phyloP scores from a whole-genome alignment of 352 stramenopile species.

The Aphanomyces cochlioides region DNA sequence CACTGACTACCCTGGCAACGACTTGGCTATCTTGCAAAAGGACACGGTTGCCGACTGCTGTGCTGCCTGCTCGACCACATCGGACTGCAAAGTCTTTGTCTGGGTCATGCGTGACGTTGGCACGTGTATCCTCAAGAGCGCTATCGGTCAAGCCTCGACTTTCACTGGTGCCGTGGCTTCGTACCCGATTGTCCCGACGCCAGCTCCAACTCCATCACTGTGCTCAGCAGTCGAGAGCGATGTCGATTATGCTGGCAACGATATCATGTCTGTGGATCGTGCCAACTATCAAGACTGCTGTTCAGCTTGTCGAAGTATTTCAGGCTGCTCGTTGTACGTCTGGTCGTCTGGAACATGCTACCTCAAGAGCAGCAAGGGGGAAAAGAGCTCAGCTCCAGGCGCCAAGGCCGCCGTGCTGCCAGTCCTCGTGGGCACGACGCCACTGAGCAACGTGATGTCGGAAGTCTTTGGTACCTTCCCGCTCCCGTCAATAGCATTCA shows the following conservation, averaged over 20 bases:
- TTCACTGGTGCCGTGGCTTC: neutral
- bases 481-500: neutral
- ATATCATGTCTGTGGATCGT: neutral
- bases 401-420: neutral
- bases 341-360: constrained; percentile 1
- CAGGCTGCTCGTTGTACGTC: constrained; percentile 16
- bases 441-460: neutral
- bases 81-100: constrained; percentile 14
- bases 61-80: constrained; percentile 29
- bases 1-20: constrained; percentile 37
- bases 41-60: constrained; percentile 32
- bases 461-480: constrained; percentile 9
- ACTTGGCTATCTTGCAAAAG: constrained; percentile 33
- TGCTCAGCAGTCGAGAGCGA: neutral
- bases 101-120: constrained; percentile 10
- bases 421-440: neutral
- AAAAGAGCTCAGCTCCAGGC: neutral
- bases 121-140: constrained; percentile 24
- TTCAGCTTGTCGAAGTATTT: constrained; percentile 3
- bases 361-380: constrained; percentile 26
- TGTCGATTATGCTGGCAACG: constrained; percentile 2
- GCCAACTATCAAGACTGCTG: constrained; percentile 2
- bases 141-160: neutral
- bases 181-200: neutral
- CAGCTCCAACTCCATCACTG: neutral